Percentiles rank a stretch among this genome's conserved stretches.
phyloP scores from a whole-genome alignment of 2,329 filamentous ascomycete genomes.

The Ambrosiella cleistominuta region DNA sequence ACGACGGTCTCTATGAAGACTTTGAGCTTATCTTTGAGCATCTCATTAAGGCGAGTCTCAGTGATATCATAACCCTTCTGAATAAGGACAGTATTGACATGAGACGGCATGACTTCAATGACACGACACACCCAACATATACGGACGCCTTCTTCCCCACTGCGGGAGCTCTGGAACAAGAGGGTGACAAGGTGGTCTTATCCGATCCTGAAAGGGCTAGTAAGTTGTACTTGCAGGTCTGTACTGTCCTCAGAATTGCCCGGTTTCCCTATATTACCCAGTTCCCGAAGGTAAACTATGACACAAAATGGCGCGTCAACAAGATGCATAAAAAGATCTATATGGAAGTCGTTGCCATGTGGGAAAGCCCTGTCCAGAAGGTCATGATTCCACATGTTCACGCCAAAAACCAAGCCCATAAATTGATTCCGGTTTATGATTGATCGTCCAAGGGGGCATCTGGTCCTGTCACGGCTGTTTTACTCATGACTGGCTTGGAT shows the following conservation, averaged over 20 bases:
- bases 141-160: constrained; percentile 44
- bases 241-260: constrained; percentile 55
- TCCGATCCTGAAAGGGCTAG: constrained; percentile 37
- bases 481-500: constrained; percentile 44
- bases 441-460: constrained; percentile 34
- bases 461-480: constrained; percentile 26
- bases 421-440: constrained; percentile 45
- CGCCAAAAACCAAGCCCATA: constrained; percentile 31
- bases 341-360: constrained; percentile 35
- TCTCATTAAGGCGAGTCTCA: constrained; percentile 33
- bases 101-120: constrained; percentile 36
- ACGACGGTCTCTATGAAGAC: constrained; percentile 50
- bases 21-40: constrained; percentile 52
- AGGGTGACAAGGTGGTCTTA: constrained; percentile 32
- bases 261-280: constrained; percentile 44
- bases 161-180: constrained; percentile 36
- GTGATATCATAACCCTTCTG: too few relatives aligned
- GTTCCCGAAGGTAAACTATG: constrained; percentile 23
- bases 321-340: constrained; percentile 46
- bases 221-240: constrained; percentile 50
- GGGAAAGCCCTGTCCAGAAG: constrained; percentile 43
- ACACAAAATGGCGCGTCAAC: constrained; percentile 45
- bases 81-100: not conserved
- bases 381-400: constrained; percentile 41
- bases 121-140: constrained; percentile 48